Base-by-base conservation (phyloP, 2,329 filamentous ascomycete species). In the Xylariaceae sp. region DNA sequence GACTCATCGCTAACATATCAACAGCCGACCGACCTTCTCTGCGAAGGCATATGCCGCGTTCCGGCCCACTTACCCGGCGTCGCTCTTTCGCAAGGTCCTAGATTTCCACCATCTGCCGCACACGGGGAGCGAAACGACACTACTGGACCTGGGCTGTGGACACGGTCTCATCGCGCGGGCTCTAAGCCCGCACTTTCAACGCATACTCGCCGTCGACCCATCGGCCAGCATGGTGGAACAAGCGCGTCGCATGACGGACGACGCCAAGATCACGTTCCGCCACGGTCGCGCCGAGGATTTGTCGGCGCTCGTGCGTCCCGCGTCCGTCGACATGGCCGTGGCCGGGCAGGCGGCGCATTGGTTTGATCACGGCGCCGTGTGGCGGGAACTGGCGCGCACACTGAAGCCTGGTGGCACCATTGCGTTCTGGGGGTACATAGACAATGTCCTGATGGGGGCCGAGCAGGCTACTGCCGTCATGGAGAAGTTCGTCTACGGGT, bases 341-440 rank as follows among this genome's bases (percentile, higher is more conserved):
- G 73, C 78, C 4, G 80, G 76, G 6, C 85, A 89, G 65, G 79
- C 86, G 6, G 84, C 85, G 36, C 87, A 89, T 68, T 89, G 86
- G 86, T 89, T 89, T 69, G 79, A 88, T 68, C 84, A 83, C 65
- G 36, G 60, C 6, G 76, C 74, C 34, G 77, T 81, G 3, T 89
- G 84, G 82, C 78, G 78, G 0, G 80, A 84, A 65, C 68, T 88
- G 55, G 74, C 73, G 8, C 77, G 83, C 11, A 79, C 85, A 6
- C 72, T 87, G 36, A 76, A 80, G 45, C 69, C 71, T 2, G 82
- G 82, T 12, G 86, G 85, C 14, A 84, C 82, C 0, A 64, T 89
- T n/a, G 85, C 85, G 0, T 85, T 87, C 67, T 88, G 82, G 83
- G 85, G 85, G 2, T 89, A 89, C 71, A 85, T 84, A 65, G 86